These are phyloP conservation scores for Cyclotella kingstonii DNA, from an alignment of 108 stramenopile species.

Conservation along the genomic window DNA sequence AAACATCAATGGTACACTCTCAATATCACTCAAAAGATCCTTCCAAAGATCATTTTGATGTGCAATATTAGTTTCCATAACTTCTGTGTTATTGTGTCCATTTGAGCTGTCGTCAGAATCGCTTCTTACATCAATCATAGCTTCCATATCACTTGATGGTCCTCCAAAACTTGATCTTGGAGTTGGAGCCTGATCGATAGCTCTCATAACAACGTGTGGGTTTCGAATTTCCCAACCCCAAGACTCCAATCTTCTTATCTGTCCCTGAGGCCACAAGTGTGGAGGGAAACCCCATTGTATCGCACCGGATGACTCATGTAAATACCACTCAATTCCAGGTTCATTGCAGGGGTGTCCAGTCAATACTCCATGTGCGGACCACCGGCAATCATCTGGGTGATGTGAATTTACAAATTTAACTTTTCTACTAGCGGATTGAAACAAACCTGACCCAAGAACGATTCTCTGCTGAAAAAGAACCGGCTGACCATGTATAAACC, in stretches of 20 bases:
- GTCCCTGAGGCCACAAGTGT: conserved; percentile 26
- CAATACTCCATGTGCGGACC: conserved; percentile 9
- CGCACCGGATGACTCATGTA: background rate
- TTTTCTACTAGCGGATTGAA: conserved; percentile 14
- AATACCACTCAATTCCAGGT: conserved; percentile 35
- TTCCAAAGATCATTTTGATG: conserved; percentile 7
- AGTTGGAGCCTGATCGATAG: conserved; percentile 23
- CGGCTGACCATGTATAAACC: conserved; percentile 31
- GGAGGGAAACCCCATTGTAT: conserved; percentile 30
- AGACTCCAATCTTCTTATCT: conserved; percentile 5
- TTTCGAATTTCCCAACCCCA: conserved; percentile 38
- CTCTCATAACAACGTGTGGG: conserved; percentile 26
- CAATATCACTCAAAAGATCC: conserved; percentile 23
- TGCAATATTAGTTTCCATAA: no score
- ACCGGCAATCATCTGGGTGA: background rate
- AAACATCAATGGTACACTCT: conserved; percentile 19
- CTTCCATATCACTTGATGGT: background rate
- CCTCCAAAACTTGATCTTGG: background rate
- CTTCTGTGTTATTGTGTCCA: background rate
- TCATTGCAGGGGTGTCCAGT: conserved; percentile 24
- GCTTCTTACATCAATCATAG: background rate
- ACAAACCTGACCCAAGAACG: conserved; percentile 16
- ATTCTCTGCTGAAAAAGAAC: conserved; percentile 5
- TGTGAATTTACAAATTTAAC: conserved; percentile 3
- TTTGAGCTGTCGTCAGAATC: background rate